Evolutionary conservation across 768 basidiomycete species (phyloP), one percentile per base, ranked within the genome.

Genomic region (Tephrocybe sp.): DNA sequence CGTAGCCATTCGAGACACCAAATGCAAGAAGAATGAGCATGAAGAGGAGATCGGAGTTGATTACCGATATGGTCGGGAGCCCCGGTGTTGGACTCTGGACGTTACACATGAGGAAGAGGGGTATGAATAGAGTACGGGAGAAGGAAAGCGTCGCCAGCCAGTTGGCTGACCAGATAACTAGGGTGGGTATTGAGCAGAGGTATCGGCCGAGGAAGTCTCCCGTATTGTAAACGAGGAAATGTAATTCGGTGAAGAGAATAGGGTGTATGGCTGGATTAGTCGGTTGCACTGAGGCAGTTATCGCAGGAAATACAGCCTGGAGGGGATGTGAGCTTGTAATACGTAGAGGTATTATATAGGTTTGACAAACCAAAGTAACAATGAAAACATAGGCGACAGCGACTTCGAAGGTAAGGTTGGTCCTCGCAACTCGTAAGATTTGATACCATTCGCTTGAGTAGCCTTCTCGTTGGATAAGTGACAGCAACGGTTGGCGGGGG

Each of bases 61-160:
- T 84, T 53, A 86, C 55, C 2, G 84, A 77, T 4, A 15, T 34
- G 6, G 62, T 57, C 6, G 63, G 60, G 5, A 64, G 50, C 22
- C 60, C 48, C 2, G 68, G 56, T 34, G 60, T 58, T 24, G 73
- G 70, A 37, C 75, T 78, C 55, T 83, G 80, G 33, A 94, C 68
- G 61, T 97, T 97, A 75, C 93, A 95, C 68, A 86, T 73, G 15
- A 94, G 75, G 66, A 95, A 86, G 33, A 94, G 60, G 25, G 91
- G 91, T 42, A 97, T 80, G 69, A 95, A 94, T 25, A 91, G 58
- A 1, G 84, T 87, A 46, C 94, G 83, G 4, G 80, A 64, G 30
- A 88, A 62, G 13, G 91, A 85, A 21, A 91, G 67, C 6, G 63
- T 60, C 12, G 91, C 62, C 31, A 94, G 77, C 27, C 76, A 76